A percentile compares a stretch with the other conserved stretches of the same genome.
Evolutionary conservation across 345 rosid genomes (phyloP).

Genomic region (Eutrema heterophyllum): DNA sequence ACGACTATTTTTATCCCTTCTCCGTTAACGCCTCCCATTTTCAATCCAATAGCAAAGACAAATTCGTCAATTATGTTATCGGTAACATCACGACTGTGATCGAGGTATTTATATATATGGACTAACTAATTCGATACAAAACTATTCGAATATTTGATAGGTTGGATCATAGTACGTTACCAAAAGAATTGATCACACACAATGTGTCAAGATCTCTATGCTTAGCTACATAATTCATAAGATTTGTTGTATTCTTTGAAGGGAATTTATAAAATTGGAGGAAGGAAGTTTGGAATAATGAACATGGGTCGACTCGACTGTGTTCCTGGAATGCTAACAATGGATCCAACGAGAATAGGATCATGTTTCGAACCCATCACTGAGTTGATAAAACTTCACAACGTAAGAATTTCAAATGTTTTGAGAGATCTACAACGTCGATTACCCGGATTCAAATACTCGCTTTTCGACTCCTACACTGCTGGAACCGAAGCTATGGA

Average conservation of each 20-base stretch:
- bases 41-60: slow-evolving; percentile 28
- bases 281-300: slow-evolving; percentile 61
- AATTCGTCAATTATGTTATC: slow-evolving; percentile 32
- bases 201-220: neutral
- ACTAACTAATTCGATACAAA: neutral
- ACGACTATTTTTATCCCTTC: slow-evolving; percentile 34
- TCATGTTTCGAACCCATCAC: slow-evolving; percentile 45
- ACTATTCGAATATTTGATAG: neutral
- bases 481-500: slow-evolving; percentile 37
- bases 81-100: slow-evolving; percentile 38
- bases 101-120: slow-evolving; percentile 26
- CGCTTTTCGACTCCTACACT: slow-evolving; percentile 45
- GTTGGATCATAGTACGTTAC: neutral
- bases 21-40: slow-evolving; percentile 18
- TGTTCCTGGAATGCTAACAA: slow-evolving; percentile 45
- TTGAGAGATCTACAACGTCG: slow-evolving; percentile 36
- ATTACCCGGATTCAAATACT: slow-evolving; percentile 51
- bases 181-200: neutral
- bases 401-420: slow-evolving; percentile 38
- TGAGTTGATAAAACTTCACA: slow-evolving; percentile 43
- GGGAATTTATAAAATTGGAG: slow-evolving; percentile 62
- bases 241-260: slow-evolving; percentile 14
- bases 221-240: neutral
- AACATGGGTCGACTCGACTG: slow-evolving; percentile 61
- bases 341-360: slow-evolving; percentile 33